Evolutionary conservation across 2,329 filamentous ascomycete genomes (phyloP).

Genomic region (Verticillium isaacii): DNA sequence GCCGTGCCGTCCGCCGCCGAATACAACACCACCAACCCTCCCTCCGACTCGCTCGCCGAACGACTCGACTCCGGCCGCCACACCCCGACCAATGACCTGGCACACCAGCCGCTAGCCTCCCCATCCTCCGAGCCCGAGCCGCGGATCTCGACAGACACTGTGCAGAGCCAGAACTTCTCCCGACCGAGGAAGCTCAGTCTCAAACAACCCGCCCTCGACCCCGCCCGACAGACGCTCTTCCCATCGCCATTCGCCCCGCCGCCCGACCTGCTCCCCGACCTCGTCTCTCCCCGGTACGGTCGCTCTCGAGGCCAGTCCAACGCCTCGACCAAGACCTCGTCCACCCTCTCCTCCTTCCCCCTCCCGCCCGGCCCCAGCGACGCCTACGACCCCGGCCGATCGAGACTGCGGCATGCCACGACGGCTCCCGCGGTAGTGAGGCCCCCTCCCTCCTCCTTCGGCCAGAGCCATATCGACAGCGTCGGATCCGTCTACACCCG

Average conservation of each 20-base stretch:
- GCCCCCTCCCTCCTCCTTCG: constrained; percentile 22
- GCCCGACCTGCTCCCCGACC: constrained; percentile 17
- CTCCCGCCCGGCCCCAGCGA: constrained; percentile 33
- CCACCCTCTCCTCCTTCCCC: constrained; percentile 39
- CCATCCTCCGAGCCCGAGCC: constrained; percentile 17
- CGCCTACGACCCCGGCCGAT: constrained; percentile 25
- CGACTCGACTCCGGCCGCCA: neutral
- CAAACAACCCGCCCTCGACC: constrained; percentile 33
- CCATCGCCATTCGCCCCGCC: constrained; percentile 10
- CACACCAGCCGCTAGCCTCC: constrained; percentile 9
- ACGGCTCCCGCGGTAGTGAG: constrained; percentile 17
- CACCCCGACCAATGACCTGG: constrained; percentile 14
- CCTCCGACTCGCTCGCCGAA: constrained; percentile 24
- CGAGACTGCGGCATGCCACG: constrained; percentile 22
- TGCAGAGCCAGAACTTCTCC: constrained; percentile 51
- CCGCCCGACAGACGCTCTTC: constrained; percentile 20
- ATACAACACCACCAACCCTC: constrained; percentile 19
- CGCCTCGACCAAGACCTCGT: constrained; percentile 15
- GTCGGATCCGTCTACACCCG: constrained; percentile 27
- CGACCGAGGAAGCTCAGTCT: constrained; percentile 52
- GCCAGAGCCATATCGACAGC: constrained; percentile 26
- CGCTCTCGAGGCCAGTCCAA: constrained; percentile 38
- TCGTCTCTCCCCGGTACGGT: constrained; percentile 17
- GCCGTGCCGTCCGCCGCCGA: constrained; percentile 17
- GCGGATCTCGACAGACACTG: constrained; percentile 13